phyloP scores from a whole-genome alignment of 2,329 filamentous ascomycete species.

The Trichophyton simii region DNA sequence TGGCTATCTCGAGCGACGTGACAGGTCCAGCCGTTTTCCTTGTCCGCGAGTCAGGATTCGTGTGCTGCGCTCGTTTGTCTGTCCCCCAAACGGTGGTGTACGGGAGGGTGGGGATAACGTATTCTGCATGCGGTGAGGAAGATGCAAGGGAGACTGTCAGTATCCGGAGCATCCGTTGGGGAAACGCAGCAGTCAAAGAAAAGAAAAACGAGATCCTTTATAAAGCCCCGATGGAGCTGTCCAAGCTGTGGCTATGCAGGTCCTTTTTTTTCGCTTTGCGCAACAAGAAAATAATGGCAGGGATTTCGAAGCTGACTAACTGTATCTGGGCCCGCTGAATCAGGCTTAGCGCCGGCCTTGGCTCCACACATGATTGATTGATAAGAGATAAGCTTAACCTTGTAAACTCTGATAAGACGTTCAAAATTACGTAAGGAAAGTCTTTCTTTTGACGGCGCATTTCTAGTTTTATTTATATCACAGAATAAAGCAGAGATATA shows the following conservation, averaged over 20 bases:
- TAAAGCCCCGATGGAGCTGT: background rate
- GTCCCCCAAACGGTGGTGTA: background rate
- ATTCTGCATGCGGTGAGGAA: background rate
- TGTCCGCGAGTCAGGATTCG: background rate
- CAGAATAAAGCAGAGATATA: too few relatives aligned
- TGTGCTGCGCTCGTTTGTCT: background rate
- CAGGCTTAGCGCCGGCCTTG: background rate
- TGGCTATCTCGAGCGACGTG: background rate
- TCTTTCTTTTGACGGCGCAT: background rate
- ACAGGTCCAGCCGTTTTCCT: background rate
- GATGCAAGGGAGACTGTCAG: background rate
- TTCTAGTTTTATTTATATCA: too few relatives aligned
- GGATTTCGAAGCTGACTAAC: background rate
- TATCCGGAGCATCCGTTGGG: background rate
- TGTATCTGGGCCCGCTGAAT: background rate
- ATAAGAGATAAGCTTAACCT: conserved; percentile 3
- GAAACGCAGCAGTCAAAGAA: background rate
- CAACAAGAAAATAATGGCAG: background rate
- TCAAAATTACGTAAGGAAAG: background rate
- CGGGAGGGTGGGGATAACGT: background rate
- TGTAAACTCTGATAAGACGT: background rate
- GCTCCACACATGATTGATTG: background rate
- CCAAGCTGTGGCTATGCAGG: background rate
- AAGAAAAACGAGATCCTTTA: background rate
- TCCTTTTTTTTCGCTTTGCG: background rate